phyloP scores from a whole-genome alignment of 345 rosid species.

The Corchorus capsularis region DNA sequence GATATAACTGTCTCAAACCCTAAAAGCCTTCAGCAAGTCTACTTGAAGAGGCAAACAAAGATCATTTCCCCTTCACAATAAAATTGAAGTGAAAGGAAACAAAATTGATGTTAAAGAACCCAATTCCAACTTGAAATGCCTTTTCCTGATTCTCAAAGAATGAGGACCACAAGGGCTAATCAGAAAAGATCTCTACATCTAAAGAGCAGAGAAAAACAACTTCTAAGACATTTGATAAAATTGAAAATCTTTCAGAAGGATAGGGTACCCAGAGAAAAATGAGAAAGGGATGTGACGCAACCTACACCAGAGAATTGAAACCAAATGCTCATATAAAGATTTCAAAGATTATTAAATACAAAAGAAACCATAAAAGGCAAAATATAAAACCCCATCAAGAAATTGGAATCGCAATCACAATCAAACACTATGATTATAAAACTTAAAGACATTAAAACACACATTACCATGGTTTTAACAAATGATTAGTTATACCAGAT shows the following conservation, averaged over 20 bases:
- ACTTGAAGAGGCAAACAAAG: not conserved
- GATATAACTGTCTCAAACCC: not conserved
- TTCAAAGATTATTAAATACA: too few species aligned
- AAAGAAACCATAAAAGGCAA: too few species aligned
- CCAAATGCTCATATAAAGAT: too few species aligned
- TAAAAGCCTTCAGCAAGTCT: not conserved
- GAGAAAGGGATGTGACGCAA: too few species aligned
- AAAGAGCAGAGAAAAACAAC: too few species aligned
- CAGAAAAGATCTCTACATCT: not conserved
- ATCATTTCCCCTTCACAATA: not conserved
- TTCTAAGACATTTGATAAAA: too few species aligned
- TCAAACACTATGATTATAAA: not conserved
- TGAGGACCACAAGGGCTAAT: not conserved
- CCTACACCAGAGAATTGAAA: too few species aligned
- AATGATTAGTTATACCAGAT: not conserved
- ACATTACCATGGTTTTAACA: not conserved
- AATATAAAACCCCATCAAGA: too few species aligned
- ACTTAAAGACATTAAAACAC: not conserved
- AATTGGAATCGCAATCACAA: not conserved
- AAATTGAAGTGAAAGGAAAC: not conserved
- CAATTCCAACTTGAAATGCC: not conserved
- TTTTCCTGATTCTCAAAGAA: not conserved
- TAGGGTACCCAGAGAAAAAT: too few species aligned
- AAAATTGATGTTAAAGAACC: not conserved
- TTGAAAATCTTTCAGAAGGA: too few species aligned